Evolutionary conservation across 768 basidiomycete species (phyloP), one percentile per base, ranked within the genome.

Genomic region (Kwoniella shandongensis): DNA sequence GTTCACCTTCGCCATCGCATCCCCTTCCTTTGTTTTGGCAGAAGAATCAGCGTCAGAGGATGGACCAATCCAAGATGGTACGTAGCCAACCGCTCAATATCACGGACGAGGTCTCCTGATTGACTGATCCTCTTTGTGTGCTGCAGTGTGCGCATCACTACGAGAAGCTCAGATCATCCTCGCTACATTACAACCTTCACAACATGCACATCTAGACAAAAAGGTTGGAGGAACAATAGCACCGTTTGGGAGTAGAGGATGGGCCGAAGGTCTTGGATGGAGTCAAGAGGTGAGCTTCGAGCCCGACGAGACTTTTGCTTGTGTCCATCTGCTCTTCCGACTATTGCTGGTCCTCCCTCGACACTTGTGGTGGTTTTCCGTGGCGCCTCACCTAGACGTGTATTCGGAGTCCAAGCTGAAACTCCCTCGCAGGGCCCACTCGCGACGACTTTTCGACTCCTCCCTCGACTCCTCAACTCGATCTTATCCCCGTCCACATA

Each of bases 261-360:
- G 70, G 70, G 68, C 61, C 5, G 66, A 69, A 40, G 68, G 81
- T 79, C 75, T 81, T 82, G 50, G 69, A 29, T 54, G 66, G 66
- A 46, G 61, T 29, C 48, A 70, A 38, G 62, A 70, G 51, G 66
- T 66, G 32, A 13, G 65, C n/a, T n/a, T n/a, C n/a, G n/a, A n/a
- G n/a, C n/a, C n/a, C n/a, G n/a, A n/a, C n/a, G n/a, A n/a, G n/a
- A n/a, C n/a, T n/a, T n/a, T n/a, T n/a, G n/a, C n/a, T n/a, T n/a
- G n/a, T n/a, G n/a, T n/a, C n/a, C n/a, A n/a, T n/a, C n/a, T n/a
- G n/a, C n/a, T n/a, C n/a, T n/a, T n/a, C n/a, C n/a, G n/a, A n/a
- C n/a, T n/a, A n/a, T n/a, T n/a, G n/a, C n/a, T n/a, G n/a, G n/a
- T n/a, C n/a, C n/a, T n/a, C n/a, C n/a, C n/a, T n/a, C n/a, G n/a